Evolutionary conservation across 371 early-diverging fungal species (phyloP), one percentile per base, ranked within the genome.

Genomic region (Mortierella sp.): DNA sequence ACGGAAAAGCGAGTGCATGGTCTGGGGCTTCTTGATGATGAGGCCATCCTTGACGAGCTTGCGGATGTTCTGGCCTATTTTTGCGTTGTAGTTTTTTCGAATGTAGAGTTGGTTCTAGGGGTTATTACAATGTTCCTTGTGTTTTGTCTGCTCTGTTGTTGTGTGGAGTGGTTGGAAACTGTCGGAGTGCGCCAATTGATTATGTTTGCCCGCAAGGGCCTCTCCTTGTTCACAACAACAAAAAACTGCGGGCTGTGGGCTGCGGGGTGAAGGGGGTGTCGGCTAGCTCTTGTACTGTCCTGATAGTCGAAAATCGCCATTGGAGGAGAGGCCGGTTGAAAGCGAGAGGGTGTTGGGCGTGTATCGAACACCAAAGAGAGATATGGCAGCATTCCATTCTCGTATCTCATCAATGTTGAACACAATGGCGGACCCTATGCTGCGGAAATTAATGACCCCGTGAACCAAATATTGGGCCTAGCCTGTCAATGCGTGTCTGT

Each of bases 11-110:
- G 99, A 99, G 91, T 94, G 96, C 84, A 94, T 90, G 79, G 92
- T 93, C 86, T 94, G 91, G 81, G 98, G 97, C 95, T 98, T 99
- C 90, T 94, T 95, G 91, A 99, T 95, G 88, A 99, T 96, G 76
- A 99, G 87, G 89, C 99, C 99, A 90, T 97, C 97, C 83, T 90
- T 88, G 87, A 96, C 92, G 77, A 99, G 93, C 94, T 98, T 97
- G 86, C 97, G 95, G 88, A 99, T 94, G 92, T 95, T 95, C 90
- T 97, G 95, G 87, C 97, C 96, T 96, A 86, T 37, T n/a, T n/a
- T n/a, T n/a, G n/a, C n/a, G n/a, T n/a, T n/a, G n/a, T n/a, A n/a
- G n/a, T n/a, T n/a, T n/a, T n/a, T n/a, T n/a, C n/a, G n/a, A n/a
- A n/a, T n/a, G n/a, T n/a, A n/a, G n/a, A n/a, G n/a, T n/a, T n/a